Evolutionary conservation across 305 asterid species (phyloP).

Genomic region (Euphrasia arctica): DNA sequence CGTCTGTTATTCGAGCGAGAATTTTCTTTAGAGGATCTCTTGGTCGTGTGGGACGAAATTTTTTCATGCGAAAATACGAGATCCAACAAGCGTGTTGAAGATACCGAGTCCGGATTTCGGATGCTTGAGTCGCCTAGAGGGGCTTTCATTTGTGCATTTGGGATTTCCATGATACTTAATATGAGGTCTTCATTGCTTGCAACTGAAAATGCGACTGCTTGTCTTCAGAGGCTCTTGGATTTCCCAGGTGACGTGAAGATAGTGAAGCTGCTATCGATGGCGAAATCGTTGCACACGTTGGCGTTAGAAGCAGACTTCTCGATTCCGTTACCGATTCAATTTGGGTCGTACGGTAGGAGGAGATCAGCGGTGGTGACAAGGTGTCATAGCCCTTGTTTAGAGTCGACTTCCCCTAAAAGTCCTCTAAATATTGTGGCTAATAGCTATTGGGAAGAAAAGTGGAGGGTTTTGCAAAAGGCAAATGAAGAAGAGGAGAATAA

Average conservation of each 20-base stretch:
- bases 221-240: constrained; percentile 75
- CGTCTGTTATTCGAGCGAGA: constrained; percentile 83
- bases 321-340: constrained; percentile 29
- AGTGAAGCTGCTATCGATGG: constrained; percentile 53
- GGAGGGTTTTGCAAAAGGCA: constrained; percentile 67
- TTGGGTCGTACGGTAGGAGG: constrained; percentile 31
- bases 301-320: constrained; percentile 55
- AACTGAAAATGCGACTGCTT: constrained; percentile 68
- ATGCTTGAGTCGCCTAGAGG: constrained; percentile 65
- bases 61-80: constrained; percentile 50
- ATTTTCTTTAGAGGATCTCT: constrained; percentile 61
- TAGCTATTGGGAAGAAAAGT: constrained; percentile 88
- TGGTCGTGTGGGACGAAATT: constrained; percentile 78
- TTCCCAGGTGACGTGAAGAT: constrained; percentile 55
- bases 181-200: constrained; percentile 78
- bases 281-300: constrained; percentile 54
- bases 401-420: constrained; percentile 51
- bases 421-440: constrained; percentile 48
- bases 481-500: constrained; percentile 37
- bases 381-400: constrained; percentile 57
- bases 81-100: constrained; percentile 28
- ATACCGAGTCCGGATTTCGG: constrained; percentile 39
- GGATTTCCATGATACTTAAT: constrained; percentile 71
- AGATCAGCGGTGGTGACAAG: constrained; percentile 34
- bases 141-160: constrained; percentile 70